phyloP scores from a whole-genome alignment of 495 filamentous ascomycete species.

The Hyaloscypha variabilis region DNA sequence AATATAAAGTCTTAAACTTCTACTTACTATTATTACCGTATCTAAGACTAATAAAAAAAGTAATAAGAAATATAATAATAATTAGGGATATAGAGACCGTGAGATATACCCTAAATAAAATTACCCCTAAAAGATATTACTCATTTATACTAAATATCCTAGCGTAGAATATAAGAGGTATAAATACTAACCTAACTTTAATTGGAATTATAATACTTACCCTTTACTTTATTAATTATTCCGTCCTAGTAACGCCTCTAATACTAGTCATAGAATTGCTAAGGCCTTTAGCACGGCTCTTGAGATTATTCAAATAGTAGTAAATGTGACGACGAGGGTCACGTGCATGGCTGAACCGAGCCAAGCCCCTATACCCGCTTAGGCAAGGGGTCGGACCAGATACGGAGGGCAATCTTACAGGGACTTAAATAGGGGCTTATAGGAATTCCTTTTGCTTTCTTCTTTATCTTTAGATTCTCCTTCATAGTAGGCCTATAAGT shows the following conservation, averaged over 20 bases:
- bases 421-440: too few species aligned
- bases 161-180: not conserved
- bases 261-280: not conserved
- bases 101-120: slow-evolving; percentile 5
- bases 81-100: slow-evolving; percentile 8
- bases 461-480: too few species aligned
- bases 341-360: too few species aligned
- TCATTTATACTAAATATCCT: slow-evolving; percentile 4
- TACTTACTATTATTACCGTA: slow-evolving; percentile 2
- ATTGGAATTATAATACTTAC: not conserved
- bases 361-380: too few species aligned
- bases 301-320: not conserved
- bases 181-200: slow-evolving; percentile 1
- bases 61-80: slow-evolving; percentile 1
- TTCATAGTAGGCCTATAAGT: too few species aligned
- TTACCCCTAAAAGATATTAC: not conserved
- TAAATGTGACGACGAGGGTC: too few species aligned
- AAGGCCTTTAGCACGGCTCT: not conserved
- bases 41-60: not conserved
- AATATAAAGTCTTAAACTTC: too few species aligned
- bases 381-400: too few species aligned
- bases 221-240: not conserved
- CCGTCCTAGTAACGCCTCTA: not conserved
- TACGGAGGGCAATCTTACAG: too few species aligned
- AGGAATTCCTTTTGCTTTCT: too few species aligned